Base-by-base conservation (phyloP, 2,329 filamentous ascomycete genomes). In the Chaetomiaceae sp. region DNA sequence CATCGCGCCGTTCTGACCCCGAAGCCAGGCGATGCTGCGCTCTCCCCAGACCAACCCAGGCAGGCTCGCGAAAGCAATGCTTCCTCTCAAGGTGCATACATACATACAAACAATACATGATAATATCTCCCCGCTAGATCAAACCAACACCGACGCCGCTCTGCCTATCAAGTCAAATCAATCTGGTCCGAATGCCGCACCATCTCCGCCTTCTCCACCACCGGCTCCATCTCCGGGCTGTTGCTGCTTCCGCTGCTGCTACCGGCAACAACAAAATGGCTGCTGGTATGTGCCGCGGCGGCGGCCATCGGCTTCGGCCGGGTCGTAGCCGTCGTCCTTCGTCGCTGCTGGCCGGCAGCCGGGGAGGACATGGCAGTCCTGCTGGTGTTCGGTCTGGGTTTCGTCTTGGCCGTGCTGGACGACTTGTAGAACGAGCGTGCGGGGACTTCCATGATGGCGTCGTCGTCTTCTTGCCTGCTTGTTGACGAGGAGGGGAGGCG, bases 91-190 rank as follows among this genome's bases (percentile, higher is more conserved):
- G n/a, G n/a, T n/a, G n/a, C n/a, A n/a, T n/a, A n/a, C n/a, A n/a
- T n/a, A n/a, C n/a, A n/a, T n/a, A n/a, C n/a, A n/a, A n/a, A n/a
- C n/a, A n/a, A n/a, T n/a, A n/a, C n/a, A n/a, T n/a, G n/a, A n/a
- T n/a, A n/a, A n/a, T n/a, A n/a, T n/a, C n/a, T n/a, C n/a, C n/a
- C n/a, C n/a, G n/a, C n/a, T n/a, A n/a, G n/a, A n/a, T 12, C 19
- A 23, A 31, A 22, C 17, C 34, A 37, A 19, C 17, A n/a, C n/a
- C n/a, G n/a, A n/a, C n/a, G n/a, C n/a, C n/a, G n/a, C n/a, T n/a
- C n/a, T n/a, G n/a, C n/a, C n/a, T n/a, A 31, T 55, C 47, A 45
- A 12, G 55, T 56, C 1, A 58, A 48, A 23, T 60, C 58, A 37
- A 60, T 58, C 11, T 45, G n/a, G 3, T 49, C 51, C 19, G 42